Conservation (phyloP, 2,329 filamentous ascomycete genomes). For the Arthrobotrys sphaeroides region DNA sequence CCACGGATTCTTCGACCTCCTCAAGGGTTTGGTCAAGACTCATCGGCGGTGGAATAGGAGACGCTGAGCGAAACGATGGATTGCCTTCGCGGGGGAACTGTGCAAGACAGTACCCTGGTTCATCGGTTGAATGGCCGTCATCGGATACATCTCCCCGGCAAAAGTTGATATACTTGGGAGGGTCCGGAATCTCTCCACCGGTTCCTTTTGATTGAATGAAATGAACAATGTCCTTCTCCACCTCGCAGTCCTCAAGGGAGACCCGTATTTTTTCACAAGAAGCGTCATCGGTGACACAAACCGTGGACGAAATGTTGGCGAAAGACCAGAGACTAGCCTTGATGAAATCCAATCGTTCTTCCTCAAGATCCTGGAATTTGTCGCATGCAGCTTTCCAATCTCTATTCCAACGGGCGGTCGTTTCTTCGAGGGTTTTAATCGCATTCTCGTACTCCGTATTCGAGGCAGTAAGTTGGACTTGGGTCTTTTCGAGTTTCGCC, state of each 20-base stretch:
- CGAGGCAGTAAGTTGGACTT: slow-evolving; percentile 89
- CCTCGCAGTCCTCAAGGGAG: slow-evolving; percentile 92
- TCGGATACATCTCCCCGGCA: slow-evolving; percentile 82
- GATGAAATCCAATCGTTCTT: slow-evolving; percentile 94
- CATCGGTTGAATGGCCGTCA: slow-evolving; percentile 86
- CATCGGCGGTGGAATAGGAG: slow-evolving; percentile 87
- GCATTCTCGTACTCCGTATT: slow-evolving; percentile 94
- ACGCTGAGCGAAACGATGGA: slow-evolving; percentile 92
- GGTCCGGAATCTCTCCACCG: slow-evolving; percentile 95
- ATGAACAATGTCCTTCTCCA: slow-evolving; percentile 87
- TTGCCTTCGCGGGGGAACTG: slow-evolving; percentile 97
- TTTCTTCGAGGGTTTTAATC: slow-evolving; percentile 92
- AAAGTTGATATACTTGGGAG: slow-evolving; percentile 99
- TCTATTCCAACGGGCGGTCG: slow-evolving; percentile 92
- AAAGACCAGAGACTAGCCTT: slow-evolving; percentile 99
- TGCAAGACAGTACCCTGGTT: slow-evolving; percentile 90
- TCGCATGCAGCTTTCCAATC: slow-evolving; percentile 98
- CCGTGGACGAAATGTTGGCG: slow-evolving; percentile 94
- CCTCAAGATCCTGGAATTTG: slow-evolving; percentile 98
- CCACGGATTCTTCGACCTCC: slow-evolving; percentile 41
- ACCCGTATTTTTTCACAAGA: slow-evolving; percentile 96
- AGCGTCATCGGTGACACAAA: slow-evolving; percentile 95
- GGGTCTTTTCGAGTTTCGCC: slow-evolving; percentile 97
- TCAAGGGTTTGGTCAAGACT: slow-evolving; percentile 30
- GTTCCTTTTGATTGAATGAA: slow-evolving; percentile 93